These are phyloP conservation scores for Lineolata rhizophorae DNA, from an alignment of 495 filamentous ascomycete genomes.

Conservation along the genomic window DNA sequence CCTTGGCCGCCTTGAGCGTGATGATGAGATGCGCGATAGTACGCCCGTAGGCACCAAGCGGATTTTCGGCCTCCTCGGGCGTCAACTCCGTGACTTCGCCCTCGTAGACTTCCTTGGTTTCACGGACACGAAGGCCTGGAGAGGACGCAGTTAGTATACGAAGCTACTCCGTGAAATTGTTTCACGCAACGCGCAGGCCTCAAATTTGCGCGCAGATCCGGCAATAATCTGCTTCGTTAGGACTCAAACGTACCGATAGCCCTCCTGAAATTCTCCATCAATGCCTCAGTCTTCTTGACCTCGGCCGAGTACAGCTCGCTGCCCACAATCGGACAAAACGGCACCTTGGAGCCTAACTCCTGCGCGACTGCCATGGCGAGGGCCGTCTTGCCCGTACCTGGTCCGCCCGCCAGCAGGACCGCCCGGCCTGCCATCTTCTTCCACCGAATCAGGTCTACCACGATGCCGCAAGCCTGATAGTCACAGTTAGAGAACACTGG, in stretches of 20 bases:
- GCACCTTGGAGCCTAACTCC: constrained; percentile 90
- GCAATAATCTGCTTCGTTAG: background rate
- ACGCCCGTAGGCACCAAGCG: constrained; percentile 83
- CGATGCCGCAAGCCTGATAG: constrained; percentile 66
- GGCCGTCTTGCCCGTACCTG: constrained; percentile 92
- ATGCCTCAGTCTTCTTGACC: constrained; percentile 94
- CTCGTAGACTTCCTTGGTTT: constrained; percentile 96
- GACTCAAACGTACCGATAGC: constrained; percentile 49
- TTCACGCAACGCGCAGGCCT: too few relatives aligned
- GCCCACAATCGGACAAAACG: constrained; percentile 90
- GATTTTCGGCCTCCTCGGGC: constrained; percentile 93
- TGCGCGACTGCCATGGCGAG: constrained; percentile 85
- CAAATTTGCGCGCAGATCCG: background rate
- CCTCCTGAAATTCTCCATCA: constrained; percentile 96
- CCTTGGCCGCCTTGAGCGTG: constrained; percentile 71
- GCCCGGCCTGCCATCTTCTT: constrained; percentile 96
- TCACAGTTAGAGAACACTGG: background rate
- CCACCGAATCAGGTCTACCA: constrained; percentile 81
- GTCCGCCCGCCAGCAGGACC: constrained; percentile 76
- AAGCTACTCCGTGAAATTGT: too few relatives aligned
- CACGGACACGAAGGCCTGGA: constrained; percentile 67
- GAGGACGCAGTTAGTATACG: too few relatives aligned
- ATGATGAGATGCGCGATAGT: constrained; percentile 83
- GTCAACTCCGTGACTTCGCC: constrained; percentile 92
- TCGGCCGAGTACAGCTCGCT: constrained; percentile 94